Evolutionary conservation across 1,284 basidiomycete species (phyloP), one percentile per base, ranked within the genome.

Genomic region (Microbotryum violaceum): DNA sequence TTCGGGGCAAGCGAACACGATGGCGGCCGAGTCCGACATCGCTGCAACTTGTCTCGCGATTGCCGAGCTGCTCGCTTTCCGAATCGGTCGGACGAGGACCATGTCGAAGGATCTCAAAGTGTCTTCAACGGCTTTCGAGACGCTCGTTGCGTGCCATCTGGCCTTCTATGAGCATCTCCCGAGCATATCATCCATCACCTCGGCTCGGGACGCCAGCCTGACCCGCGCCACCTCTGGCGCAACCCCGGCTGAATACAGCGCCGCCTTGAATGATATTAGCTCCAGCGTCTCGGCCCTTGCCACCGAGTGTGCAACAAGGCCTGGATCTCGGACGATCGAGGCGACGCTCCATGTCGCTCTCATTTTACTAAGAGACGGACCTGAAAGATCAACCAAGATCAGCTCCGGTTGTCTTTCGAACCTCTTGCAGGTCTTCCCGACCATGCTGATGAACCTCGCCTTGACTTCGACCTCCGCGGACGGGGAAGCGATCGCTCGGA

Each of bases 351-450:
- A 54, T 0, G 55, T 61, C 8, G 57, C 57, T 4, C 45, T 54
- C 25, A 44, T 60, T 2, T 53, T 68, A 1, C 44, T 68, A 0
- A 52, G 62, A 1, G 60, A 62, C n/a, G 66, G 62, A 4, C 66
- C 66, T 1, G 61, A 66, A 46, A 63, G 66, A 2, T 68, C 66
- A 23, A 63, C 59, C 33, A 60, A 60, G 1, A 4, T 60, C 10
- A 63, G 61, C 16, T 52, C 44, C 3, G 21, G 46, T 5, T 46
- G 60, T 3, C 25, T 68, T 2, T 63, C 66, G 9, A 62, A 68
- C 14, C 47, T 65, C 5, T 49, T 68, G 21, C 59, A 63, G 6
- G 57, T 66, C 21, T 53, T 62, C 18, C 56, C 64, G 10, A 46
- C 58, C 23, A 23, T 54, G 6, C 33, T 68, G 25, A 46, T 57